Evolutionary conservation across 2,329 filamentous ascomycete species (phyloP).

Genomic region (Curvularia lunata): DNA sequence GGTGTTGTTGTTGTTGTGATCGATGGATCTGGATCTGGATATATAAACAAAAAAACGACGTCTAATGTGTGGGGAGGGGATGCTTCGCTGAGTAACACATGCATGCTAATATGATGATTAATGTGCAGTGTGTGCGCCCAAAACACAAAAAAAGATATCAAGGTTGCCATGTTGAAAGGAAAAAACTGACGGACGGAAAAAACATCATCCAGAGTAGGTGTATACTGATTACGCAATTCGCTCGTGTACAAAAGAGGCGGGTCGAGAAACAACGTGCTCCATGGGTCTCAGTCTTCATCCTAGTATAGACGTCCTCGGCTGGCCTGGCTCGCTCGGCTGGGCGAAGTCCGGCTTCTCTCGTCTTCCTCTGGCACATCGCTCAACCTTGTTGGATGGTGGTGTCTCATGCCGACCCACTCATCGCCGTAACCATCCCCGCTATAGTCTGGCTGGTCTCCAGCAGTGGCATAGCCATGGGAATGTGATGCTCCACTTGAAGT

Average conservation of each 20-base stretch:
- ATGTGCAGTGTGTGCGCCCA: neutral
- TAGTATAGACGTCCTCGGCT: conserved; percentile 36
- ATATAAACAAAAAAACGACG: neutral
- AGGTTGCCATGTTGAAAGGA: neutral
- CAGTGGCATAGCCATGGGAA: conserved; percentile 28
- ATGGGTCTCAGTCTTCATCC: conserved; percentile 6
- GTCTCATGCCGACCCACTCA: conserved; percentile 48
- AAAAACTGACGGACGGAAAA: neutral
- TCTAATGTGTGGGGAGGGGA: neutral
- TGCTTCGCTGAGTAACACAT: neutral
- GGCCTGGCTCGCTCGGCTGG: conserved; percentile 46
- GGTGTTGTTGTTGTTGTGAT: neutral
- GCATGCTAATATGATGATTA: neutral
- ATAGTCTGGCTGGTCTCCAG: conserved; percentile 40
- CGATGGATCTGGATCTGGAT: neutral
- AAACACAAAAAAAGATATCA: neutral
- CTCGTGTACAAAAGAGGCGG: neutral
- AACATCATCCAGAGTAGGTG: neutral
- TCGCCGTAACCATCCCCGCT: conserved; percentile 47
- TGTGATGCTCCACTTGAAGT: conserved; percentile 33
- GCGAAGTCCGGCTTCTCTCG: conserved; percentile 48
- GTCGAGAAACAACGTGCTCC: neutral
- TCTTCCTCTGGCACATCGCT: conserved; percentile 52
- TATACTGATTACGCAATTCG: neutral
- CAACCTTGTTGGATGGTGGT: conserved; percentile 49